Evolutionary conservation across 495 filamentous ascomycete genomes (phyloP), one percentile per base, ranked within the genome.

Genomic region (Lepraria neglecta): DNA sequence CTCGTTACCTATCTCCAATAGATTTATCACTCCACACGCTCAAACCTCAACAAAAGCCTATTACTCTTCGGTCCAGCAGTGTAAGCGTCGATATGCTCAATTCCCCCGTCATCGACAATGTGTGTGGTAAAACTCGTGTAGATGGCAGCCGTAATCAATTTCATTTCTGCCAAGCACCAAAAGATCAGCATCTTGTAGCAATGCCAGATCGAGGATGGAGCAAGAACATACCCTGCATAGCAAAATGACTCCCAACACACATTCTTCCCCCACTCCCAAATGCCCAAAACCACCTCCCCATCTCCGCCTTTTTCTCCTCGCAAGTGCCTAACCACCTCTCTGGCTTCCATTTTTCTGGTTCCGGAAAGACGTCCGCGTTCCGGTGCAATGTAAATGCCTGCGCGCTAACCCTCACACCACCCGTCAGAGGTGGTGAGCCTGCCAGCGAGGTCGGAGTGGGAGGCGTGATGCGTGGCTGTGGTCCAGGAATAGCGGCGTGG

Each of bases 231-330:
- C 87, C 85, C 71, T 88, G 84, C 74, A 91, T 78, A 15, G 89
- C 89, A 55, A 95, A 82, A 73, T 92, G 87, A 47, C 83, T 88
- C 5, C 90, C 90, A 11, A 94, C 78, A 65, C 90, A 95, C 90
- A 92, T 94, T 59, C 89, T 73, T 0, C 89, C 88, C 1, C 90
- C 90, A 57, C 85, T 89, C 3, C 87, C 84, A 74, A 95, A 95
- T 0, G 88, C 88, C 89, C 89, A 95, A 70, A 92, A 92, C 77
- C 84, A 87, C 33, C 87, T 74, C 50, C 79, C 74, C 68, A 82
- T 78, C 67, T 87, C 84, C 60, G 75, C 77, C 51, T 77, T 71
- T 14, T 79, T 61, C 68, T 58, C 57, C 54, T 63, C 54, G 3
- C 48, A 31, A 0, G 55, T 43, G 52, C 80, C 74, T 4, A 90